phyloP scores from a whole-genome alignment of 441 rosid species.

The Jatropha multifida region DNA sequence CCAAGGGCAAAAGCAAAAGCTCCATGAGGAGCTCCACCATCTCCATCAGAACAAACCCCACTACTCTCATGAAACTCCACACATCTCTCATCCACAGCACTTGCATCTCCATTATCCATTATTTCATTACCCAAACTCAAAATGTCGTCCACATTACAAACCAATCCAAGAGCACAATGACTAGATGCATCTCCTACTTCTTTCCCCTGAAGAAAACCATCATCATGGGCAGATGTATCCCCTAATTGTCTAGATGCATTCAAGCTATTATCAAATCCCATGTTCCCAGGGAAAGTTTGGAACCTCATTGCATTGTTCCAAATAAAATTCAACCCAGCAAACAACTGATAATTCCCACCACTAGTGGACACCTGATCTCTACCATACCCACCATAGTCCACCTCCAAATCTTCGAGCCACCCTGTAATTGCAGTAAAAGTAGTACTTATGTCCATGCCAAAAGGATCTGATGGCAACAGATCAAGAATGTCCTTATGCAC shows the following conservation, averaged over 20 bases:
- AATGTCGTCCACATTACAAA: conserved; percentile 32
- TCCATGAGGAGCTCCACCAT: conserved; percentile 43
- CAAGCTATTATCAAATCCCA: conserved; percentile 29
- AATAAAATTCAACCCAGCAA: conserved; percentile 76
- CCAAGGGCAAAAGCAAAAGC: conserved; percentile 59
- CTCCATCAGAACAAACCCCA: conserved; percentile 35
- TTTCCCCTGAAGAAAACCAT: conserved; percentile 27
- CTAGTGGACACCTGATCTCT: conserved; percentile 40
- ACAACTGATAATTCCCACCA: conserved; percentile 52
- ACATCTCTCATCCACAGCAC: conserved; percentile 24
- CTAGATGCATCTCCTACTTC: conserved; percentile 32
- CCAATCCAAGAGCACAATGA: conserved; percentile 30
- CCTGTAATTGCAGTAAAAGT: conserved; percentile 82
- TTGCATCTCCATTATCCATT: conserved; percentile 15
- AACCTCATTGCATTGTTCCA: conserved; percentile 81
- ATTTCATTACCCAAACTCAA: conserved; percentile 31
- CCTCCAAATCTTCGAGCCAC: conserved; percentile 90
- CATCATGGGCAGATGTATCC: conserved; percentile 5
- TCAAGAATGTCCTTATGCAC: conserved; percentile 75
- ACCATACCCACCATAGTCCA: conserved; percentile 47
- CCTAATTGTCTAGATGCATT: conserved; percentile 31
- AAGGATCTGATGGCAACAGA: conserved; percentile 95
- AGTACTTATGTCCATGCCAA: conserved; percentile 83
- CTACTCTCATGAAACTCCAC: conserved; percentile 11
- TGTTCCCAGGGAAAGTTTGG: conserved; percentile 52